Conservation (phyloP, 208 protist species). For the Jaenimonas drosophilae region DNA sequence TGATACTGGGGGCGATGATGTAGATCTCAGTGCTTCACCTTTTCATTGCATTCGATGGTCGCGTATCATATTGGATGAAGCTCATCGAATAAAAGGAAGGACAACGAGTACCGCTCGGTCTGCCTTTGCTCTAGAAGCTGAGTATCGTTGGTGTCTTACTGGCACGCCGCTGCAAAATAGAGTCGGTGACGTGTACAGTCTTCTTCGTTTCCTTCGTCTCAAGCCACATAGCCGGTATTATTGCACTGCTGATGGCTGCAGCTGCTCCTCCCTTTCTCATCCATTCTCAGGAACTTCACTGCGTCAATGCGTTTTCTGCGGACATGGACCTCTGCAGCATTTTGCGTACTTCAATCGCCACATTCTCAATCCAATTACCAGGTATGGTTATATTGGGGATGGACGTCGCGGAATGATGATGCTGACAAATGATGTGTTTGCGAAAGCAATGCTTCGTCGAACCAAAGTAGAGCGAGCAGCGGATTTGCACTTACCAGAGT, state of each 20-base stretch:
- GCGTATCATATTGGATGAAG: constrained; percentile 90
- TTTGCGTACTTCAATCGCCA: constrained; percentile 90
- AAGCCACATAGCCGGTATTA: constrained; percentile 81
- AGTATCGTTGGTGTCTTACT: constrained; percentile 88
- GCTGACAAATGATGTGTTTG: constrained; percentile 83
- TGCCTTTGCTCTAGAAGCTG: constrained; percentile 64
- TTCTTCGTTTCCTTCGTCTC: constrained; percentile 93
- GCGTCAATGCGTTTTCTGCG: constrained; percentile 81
- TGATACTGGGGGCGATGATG: constrained; percentile 65
- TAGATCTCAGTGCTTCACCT: constrained; percentile 48
- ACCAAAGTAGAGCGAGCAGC: constrained; percentile 83
- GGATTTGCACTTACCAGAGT: constrained; percentile 71
- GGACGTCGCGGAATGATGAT: constrained; percentile 80
- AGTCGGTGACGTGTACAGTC: constrained; percentile 93
- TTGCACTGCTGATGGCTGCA: constrained; percentile 79
- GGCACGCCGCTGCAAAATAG: constrained; percentile 97
- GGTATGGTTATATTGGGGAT: constrained; percentile 91
- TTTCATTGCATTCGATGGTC: constrained; percentile 84
- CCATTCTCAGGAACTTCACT: constrained; percentile 73
- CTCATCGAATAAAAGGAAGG: constrained; percentile 86
- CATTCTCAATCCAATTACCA: constrained; percentile 92
- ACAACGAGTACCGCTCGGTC: constrained; percentile 82
- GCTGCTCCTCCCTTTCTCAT: constrained; percentile 83
- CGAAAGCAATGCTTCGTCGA: constrained; percentile 82
- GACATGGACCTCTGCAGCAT: constrained; percentile 88